Base-by-base conservation (phyloP, 2,329 filamentous ascomycete species). In the Penicillium hordei region DNA sequence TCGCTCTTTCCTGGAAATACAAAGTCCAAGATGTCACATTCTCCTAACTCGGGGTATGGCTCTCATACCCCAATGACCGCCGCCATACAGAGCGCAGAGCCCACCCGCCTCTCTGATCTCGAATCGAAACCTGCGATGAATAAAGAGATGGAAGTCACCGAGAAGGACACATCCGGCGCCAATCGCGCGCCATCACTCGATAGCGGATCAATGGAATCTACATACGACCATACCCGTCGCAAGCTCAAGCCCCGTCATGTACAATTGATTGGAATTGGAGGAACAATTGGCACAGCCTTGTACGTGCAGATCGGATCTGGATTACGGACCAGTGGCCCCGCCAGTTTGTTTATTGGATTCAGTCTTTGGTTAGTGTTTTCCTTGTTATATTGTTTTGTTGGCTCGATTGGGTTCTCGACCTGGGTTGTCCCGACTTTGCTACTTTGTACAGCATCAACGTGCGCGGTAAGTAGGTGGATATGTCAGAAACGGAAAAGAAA, bases 191-290 rank as follows among this genome's bases (percentile, higher is more conserved):
- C 61, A 19, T 69, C 65, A 0, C 60, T 71, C 29, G 63, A 62
- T 29, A 65, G 63, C 25, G 65, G 59, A n/a, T 65, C 60, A 12
- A 66, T 66, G 31, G 66, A 69, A 48, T 61, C 66, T 1, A 58
- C 57, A 21, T 62, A 64, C 31, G 73, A 75, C 44, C 64, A 70
- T 48, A 78, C 76, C 1, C 74, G 74, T 34, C 74, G 77, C 53
- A 76, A 72, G 57, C 66, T 79, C 21, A 79, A 78, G 59, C 72
- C 76, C 15, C 68, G 77, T 59, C 78, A 80, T 66, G 75, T 80
- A 40, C 76, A 79, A 60, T 64, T 80, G 57, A 80, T 80, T 55
- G 78, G 76, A 40, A 79, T 80, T 54, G 78, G 78, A 25, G 77
- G 77, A 13, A 76, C 75, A 33, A 78, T 79, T 63, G 75, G 77